A percentile compares a stretch with the other conserved stretches of the same genome.
phyloP scores from a whole-genome alignment of 2,329 filamentous ascomycete genomes.

The Nannizziopsis arthrosporioides region DNA sequence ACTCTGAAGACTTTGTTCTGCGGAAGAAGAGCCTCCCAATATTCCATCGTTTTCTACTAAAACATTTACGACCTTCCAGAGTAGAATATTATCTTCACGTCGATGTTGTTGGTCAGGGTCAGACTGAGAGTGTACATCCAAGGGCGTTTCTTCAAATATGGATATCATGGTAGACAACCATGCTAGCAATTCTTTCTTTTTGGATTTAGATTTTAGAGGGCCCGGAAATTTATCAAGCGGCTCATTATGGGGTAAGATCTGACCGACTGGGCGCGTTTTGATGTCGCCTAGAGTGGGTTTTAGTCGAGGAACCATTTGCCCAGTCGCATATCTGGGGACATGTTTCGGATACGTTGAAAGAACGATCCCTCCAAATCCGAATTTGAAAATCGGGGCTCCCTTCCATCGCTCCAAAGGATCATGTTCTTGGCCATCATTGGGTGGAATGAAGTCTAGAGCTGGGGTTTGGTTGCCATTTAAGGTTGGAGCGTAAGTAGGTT shows the following conservation, averaged over 20 bases:
- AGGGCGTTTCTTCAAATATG: slow-evolving; percentile 48
- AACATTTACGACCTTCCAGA: slow-evolving; percentile 76
- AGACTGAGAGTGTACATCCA: slow-evolving; percentile 39
- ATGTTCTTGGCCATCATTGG: slow-evolving; percentile 44
- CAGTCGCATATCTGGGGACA: slow-evolving; percentile 72
- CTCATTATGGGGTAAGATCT: slow-evolving; percentile 59
- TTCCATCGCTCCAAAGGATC: slow-evolving; percentile 85
- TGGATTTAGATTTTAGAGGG: slow-evolving; percentile 74
- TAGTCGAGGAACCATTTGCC: slow-evolving; percentile 60
- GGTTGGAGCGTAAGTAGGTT: background rate
- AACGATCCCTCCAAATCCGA: slow-evolving; percentile 74
- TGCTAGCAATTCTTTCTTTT: slow-evolving; percentile 81
- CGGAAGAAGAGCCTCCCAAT: slow-evolving; percentile 59
- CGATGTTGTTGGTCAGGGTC: slow-evolving; percentile 49
- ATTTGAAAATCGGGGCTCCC: slow-evolving; percentile 73
- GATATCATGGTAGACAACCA: slow-evolving; percentile 76
- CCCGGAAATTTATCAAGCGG: slow-evolving; percentile 74
- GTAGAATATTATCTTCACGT: slow-evolving; percentile 58
- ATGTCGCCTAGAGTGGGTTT: slow-evolving; percentile 74
- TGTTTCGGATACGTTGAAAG: slow-evolving; percentile 81
- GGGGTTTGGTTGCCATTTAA: slow-evolving; percentile 36
- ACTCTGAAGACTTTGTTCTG: slow-evolving; percentile 63
- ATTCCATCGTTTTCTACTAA: slow-evolving; percentile 78
- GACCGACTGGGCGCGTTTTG: slow-evolving; percentile 62
- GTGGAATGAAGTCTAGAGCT: slow-evolving; percentile 45